Conservation (phyloP, 257 asterid species). For the Osmanthus fragrans region DNA sequence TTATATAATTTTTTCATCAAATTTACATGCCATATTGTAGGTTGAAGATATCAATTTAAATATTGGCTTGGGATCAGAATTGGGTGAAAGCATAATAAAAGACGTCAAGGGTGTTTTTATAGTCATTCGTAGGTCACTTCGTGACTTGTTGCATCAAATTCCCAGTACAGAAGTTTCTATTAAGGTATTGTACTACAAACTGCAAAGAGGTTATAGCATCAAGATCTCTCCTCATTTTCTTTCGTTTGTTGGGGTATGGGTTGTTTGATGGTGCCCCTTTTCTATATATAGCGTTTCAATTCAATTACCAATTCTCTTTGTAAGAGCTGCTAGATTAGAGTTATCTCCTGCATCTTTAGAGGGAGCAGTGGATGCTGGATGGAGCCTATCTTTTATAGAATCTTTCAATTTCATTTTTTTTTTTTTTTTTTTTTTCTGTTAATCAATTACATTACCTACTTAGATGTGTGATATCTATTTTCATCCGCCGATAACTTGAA, state of each 20-base stretch:
- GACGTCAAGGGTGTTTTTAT: conserved; percentile 83
- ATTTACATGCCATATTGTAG: conserved; percentile 41
- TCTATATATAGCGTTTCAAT: background rate
- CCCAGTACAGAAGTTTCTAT: conserved; percentile 76
- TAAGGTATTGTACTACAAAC: conserved; percentile 48
- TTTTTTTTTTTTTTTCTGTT: background rate
- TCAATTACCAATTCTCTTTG: background rate
- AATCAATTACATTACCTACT: background rate
- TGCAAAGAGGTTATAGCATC: conserved; percentile 15
- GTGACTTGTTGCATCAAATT: conserved; percentile 79
- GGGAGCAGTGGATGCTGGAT: background rate
- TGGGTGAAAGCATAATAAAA: conserved; percentile 89
- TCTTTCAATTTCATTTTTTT: background rate
- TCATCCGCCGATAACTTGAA: background rate
- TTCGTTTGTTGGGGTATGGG: background rate
- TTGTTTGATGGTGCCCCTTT: background rate
- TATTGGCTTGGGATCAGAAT: conserved; percentile 78
- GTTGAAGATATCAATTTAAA: conserved; percentile 92
- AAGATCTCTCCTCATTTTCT: background rate
- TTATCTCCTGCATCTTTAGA: conserved; percentile 12
- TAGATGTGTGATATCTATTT: conserved; percentile 1
- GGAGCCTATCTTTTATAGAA: background rate
- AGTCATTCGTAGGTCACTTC: conserved; percentile 75
- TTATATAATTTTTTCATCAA: conserved; percentile 3
- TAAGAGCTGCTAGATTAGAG: conserved; percentile 8